Base-by-base conservation (phyloP, 2,329 filamentous ascomycete genomes). In the Neocatenulostroma microsporum region DNA sequence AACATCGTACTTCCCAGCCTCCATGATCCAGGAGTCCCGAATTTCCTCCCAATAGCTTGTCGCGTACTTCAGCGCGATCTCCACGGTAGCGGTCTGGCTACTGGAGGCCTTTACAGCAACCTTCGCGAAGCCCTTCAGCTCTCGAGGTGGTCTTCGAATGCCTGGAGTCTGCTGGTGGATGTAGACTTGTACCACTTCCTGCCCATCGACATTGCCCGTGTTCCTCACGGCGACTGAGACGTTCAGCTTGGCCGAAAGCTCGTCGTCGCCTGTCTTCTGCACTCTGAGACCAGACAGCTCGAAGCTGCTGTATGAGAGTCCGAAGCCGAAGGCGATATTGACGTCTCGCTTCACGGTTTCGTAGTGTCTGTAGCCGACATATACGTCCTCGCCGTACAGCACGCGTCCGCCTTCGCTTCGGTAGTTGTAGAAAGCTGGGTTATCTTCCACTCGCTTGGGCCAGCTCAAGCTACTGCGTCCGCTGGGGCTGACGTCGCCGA, bases 291-390 rank as follows among this genome's bases (percentile, higher is more conserved):
- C 62, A 11, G 76, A 75, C 51, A 83, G 80, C 30, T 71, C 67
- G 54, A 86, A 89, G 0, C 65, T 76, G 0, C 83, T 87, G 61
- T 88, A 91, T 12, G 80, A 83, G 1, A 91, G 68, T 2, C 85
- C 82, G 54, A 86, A 79, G 10, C 82, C 82, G 55, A 93, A 93
- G 39, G 80, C 72, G 61, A 88, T 86, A 0, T 82, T 66, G 0
- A 78, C 77, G 4, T 68, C 61, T 33, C 79, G 69, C 18, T 67
- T 66, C 10, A 68, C 62, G 14, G 73, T 73, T 50, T 87, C 81
- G 57, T 83, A 85, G 60, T 83, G 78, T 13, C 76, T 65, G 60
- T 87, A 86, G 2, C 82, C 82, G 37, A 86, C 73, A 60, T 78
- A 83, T 10, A 86, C 61, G 11, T 79, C 81, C 57, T 87, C 82